Evolutionary conservation across 208 protist species (phyloP), one percentile per base, ranked within the genome.

Genomic region (Trypanosoma brucei): DNA sequence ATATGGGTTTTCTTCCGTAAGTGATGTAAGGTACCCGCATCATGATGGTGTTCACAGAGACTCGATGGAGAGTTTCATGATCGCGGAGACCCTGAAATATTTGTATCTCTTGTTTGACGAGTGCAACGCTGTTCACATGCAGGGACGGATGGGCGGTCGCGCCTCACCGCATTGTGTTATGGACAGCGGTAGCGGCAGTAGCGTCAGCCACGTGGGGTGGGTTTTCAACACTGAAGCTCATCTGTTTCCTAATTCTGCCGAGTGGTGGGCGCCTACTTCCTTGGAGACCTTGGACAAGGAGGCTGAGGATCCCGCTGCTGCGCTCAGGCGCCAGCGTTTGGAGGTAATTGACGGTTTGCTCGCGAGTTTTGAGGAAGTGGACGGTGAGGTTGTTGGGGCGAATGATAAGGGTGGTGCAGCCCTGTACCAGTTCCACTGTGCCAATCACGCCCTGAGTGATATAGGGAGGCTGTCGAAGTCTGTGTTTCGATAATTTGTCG

Each of bases 81-180:
- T 98, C 13, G 71, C 85, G 0, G 97, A 98, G 70, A 98, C 97
- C n/a, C 70, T 97, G 39, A 98, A 98, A 68, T 98, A 98, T 68
- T 76, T 98, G 22, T 98, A 90, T 59, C 73, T 98, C n/a, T 63
- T 98, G 11, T 98, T 98, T 65, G 75, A 84, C 52, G 79, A 86
- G 65, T 70, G 65, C 54, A 78, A 71, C 40, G 45, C 54, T 14
- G 30, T 79, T 7, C 73, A 84, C 56, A 14, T 71, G 13, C 54
- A 59, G 36, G 65, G 65, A 30, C 59, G 45, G 45, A 42, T 61
- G 37, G 34, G 45, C 49, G 56, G 39, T 5, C 34, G 54, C 31
- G 40, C 70, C 40, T 59, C 62, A 22, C 38, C 56, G 9, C 56
- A 57, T 30, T 64, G 61, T 30, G 13, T 52, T 14, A 35, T 31